Base-by-base conservation (phyloP, 1,139 yeast species). In the Kluyveromyces sp. region DNA sequence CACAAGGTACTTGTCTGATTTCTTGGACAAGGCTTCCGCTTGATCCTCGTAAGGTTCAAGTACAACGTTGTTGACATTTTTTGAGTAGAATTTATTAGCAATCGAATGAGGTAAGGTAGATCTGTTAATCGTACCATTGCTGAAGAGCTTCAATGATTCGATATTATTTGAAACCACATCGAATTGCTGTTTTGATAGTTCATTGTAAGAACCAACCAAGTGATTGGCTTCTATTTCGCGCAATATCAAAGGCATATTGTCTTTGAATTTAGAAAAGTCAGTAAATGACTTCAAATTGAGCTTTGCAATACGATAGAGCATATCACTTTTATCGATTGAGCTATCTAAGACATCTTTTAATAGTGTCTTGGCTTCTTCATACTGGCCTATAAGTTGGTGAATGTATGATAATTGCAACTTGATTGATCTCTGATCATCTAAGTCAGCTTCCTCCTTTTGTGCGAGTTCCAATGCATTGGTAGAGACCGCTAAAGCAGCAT, bases 371-470 rank as follows among this genome's bases (percentile, higher is more conserved):
- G 88, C 78, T 44, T 71, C 70, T 1, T 60, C 69, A 1, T 49
- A 37, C 7, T 77, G 64, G 5, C 81, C 82, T 33, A 67, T 60
- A 8, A 72, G 51, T 50, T 78, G 79, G 48, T 78, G 67, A 26
- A 83, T 77, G 59, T 77, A 88, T 1, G 95, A 83, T 30, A 76
- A 75, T 58, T 90, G 94, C 39, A 87, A 65, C 39, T 72, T 67
- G 25, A 72, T 66, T 1, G 75, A 49, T 43, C 63, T 59, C 33
- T 66, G 54, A 52, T 76, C 75, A 35, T 67, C 62, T 34, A 60
- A 61, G 27, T 53, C 53, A 7, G 64, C 64, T 34, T 66, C 61
- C 4, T 54, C 42, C 3, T 50, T 50, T n/a, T 41, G 48, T 4
- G 64, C 65, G 44, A 60, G 37, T 21, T 66, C 58, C 43, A 73